Conservation (phyloP, 1,284 basidiomycete species). For the Entoloma clypeatum region DNA sequence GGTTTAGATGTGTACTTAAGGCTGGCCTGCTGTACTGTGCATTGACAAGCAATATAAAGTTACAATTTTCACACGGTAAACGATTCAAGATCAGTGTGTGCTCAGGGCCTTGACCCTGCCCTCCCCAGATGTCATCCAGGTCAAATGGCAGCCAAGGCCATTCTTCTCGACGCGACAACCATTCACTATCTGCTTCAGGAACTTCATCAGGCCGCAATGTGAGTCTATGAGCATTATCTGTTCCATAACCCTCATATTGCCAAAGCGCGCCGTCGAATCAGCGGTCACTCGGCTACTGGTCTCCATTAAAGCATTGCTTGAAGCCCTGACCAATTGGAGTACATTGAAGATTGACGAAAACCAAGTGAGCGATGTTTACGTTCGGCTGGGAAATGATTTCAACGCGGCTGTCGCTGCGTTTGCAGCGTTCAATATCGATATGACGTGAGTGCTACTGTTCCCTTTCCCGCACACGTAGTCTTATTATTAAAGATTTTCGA, state of each 20-base stretch:
- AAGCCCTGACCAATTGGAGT: constrained; percentile 90
- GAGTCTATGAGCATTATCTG: constrained; percentile 9
- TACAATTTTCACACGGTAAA: not conserved
- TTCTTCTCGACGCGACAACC: constrained; percentile 42
- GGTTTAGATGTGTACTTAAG: not conserved
- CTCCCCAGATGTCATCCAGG: constrained; percentile 26
- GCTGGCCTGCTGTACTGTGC: not conserved
- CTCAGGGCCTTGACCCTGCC: not conserved
- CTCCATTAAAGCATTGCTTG: constrained; percentile 91
- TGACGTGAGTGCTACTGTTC: constrained; percentile 69
- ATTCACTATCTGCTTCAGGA: constrained; percentile 42
- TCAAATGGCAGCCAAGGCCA: constrained; percentile 28
- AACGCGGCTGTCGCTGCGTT: constrained; percentile 92
- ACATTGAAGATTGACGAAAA: constrained; percentile 71
- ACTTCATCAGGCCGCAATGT: constrained; percentile 25
- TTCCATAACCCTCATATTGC: constrained; percentile 7
- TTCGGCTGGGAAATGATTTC: constrained; percentile 95
- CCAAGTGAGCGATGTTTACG: constrained; percentile 95
- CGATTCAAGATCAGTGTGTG: not conserved
- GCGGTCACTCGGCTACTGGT: constrained; percentile 92
- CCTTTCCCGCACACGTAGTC: constrained; percentile 11
- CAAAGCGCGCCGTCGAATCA: constrained; percentile 78
- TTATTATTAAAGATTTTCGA: constrained; percentile 16
- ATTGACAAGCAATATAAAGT: not conserved
- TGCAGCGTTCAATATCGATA: constrained; percentile 81